A percentile compares a stretch with the other conserved stretches of the same genome.
Evolutionary conservation across 225 moss, liverwort and hornwort species (phyloP).

Genomic region (Thuidium tamariscinum): DNA sequence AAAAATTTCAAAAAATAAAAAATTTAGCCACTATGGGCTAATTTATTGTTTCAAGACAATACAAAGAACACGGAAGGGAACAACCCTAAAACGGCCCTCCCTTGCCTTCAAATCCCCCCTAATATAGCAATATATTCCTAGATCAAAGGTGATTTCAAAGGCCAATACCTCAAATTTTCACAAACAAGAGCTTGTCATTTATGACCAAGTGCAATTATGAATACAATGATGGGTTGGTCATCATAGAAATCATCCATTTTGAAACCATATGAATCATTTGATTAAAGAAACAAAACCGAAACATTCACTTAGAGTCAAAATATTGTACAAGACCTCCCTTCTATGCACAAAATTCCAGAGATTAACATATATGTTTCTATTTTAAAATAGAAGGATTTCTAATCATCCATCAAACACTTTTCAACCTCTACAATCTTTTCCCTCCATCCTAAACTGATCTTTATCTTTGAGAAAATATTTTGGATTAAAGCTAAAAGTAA

Average conservation of each 20-base stretch:
- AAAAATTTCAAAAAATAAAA: no score
- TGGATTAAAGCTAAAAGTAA: no score
- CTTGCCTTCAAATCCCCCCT: no score
- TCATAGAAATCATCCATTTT: accelerated
- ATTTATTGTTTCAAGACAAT: no score
- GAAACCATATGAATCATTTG: not conserved
- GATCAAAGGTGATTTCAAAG: accelerated
- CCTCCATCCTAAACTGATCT: no score
- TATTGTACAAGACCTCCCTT: not conserved
- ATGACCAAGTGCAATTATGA: not conserved
- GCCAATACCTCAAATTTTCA: not conserved
- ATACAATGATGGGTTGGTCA: accelerated
- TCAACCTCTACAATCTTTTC: no score
- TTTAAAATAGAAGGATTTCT: not conserved
- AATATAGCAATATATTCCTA: no score
- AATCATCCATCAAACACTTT: accelerated
- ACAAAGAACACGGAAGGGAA: no score
- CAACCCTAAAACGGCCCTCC: no score
- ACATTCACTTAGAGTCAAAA: accelerated
- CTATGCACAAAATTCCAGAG: accelerated
- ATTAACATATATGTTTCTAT: accelerated
- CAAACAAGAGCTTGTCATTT: not conserved
- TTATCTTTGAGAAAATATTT: no score
- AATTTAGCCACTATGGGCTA: no score
- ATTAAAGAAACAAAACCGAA: not conserved